Evolutionary conservation across 2,329 filamentous ascomycete species (phyloP), one percentile per base, ranked within the genome.

Genomic region (Coniochaeta pulveracea): DNA sequence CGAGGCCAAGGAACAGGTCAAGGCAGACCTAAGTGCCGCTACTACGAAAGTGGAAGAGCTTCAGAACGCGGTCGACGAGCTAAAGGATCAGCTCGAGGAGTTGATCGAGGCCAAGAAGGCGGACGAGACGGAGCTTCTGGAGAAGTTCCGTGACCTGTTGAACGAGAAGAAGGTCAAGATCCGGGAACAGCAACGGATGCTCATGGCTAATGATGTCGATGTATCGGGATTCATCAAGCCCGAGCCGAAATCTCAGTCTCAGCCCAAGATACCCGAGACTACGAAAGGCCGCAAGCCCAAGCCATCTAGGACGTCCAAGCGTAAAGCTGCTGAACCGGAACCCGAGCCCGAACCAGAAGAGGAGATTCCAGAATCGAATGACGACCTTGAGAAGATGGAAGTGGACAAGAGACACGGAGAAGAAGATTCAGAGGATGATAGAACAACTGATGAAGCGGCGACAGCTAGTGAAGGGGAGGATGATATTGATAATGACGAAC

Each of bases 101-200:
- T 65, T 88, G 11, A 63, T 78, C 29, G 62, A 63, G 34, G 64
- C 73, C 10, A 86, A 86, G 49, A 63, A 71, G 29, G 69, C 72
- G 12, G 69, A 84, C 40, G 81, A 88, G 52, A 64, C 66, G 1
- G 65, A 67, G 12, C 57, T 88, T 36, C 55, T 88, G 2, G 69
- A 72, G 39, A 85, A 84, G 49, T 85, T 85, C 44, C 68, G 72
- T 35, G 63, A 72, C 35, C 60, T 89, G 3, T 58, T 88, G 2
- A 88, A 88, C 44, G 73, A 80, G 51, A 89, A 89, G 60, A 88
- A 88, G 54, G 61, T 78, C 34, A 86, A 83, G 55, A 86, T 88
- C 32, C 61, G 82, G 26, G 72, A 85, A 45, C 80, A 85, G 54
- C 76, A 81, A 45, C 66, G 70, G 24, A 55, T 81, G 14, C 55